Conservation (phyloP, 2,329 filamentous ascomycete species). For the Diplodia scrobiculata region DNA sequence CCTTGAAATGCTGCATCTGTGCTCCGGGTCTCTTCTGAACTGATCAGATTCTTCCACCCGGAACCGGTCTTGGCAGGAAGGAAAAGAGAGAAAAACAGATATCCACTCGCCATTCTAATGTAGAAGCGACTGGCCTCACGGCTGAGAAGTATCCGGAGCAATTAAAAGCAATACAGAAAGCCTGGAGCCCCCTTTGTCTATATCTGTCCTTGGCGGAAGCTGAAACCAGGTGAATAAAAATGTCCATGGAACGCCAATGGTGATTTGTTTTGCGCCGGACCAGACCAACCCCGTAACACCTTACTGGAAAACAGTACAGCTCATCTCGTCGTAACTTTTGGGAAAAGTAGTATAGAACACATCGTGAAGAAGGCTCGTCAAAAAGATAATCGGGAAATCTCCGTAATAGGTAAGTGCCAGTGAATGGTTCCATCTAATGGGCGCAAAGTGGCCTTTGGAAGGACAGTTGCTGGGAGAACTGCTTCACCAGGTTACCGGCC, state of each 20-base stretch:
- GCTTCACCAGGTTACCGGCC: conserved; percentile 46
- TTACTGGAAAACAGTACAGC: conserved; percentile 28
- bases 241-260: conserved; percentile 16
- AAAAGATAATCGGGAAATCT: conserved; percentile 30
- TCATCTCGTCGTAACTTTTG: conserved; percentile 47
- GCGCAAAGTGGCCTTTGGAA: conserved; percentile 46
- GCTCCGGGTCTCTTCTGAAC: conserved; percentile 11
- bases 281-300: conserved; percentile 28
- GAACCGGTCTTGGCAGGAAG: conserved; percentile 3
- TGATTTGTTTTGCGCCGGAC: conserved; percentile 17
- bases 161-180: conserved; percentile 23
- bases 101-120: conserved; percentile 26
- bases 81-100: conserved; percentile 12
- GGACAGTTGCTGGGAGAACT: conserved; percentile 38
- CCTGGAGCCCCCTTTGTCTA: conserved; percentile 14
- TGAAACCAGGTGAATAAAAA: conserved; percentile 1
- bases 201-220: conserved; percentile 14
- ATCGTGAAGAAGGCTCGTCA: conserved; percentile 39
- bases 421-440: conserved; percentile 36
- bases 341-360: conserved; percentile 36
- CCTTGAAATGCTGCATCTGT: conserved; percentile 27
- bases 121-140: conserved; percentile 12
- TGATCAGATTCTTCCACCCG: conserved; percentile 16
- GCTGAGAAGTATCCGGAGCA: conserved; percentile 2
- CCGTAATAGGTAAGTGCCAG: conserved; percentile 25